A percentile compares a stretch with the other conserved stretches of the same genome.
Evolutionary conservation across 163 green algal species (phyloP).

Genomic region (Scenedesmus sp.): DNA sequence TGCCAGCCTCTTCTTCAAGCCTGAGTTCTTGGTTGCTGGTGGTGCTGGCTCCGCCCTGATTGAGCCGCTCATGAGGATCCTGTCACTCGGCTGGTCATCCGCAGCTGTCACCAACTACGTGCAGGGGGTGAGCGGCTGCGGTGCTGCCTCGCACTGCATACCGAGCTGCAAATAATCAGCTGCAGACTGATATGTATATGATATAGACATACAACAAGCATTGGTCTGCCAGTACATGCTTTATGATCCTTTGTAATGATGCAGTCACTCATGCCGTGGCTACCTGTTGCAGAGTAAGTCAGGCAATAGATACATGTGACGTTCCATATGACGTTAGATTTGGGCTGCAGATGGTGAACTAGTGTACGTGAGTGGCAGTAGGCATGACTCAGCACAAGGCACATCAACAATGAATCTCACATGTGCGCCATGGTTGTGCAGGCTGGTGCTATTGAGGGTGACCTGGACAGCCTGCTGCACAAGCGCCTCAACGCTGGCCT

Average conservation of each 20-base stretch:
- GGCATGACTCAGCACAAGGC: no score
- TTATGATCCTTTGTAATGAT: no score
- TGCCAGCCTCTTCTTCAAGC: slow-evolving; percentile 20
- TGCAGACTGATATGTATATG: no score
- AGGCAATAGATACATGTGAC: no score
- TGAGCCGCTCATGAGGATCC: slow-evolving; percentile 28
- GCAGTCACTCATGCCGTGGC: no score
- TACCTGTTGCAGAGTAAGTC: no score
- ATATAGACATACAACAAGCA: no score
- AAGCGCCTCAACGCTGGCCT: slow-evolving; percentile 36
- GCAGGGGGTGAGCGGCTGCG: slow-evolving; percentile 24
- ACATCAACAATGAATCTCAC: no score
- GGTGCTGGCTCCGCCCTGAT: slow-evolving; percentile 4
- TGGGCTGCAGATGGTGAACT: no score
- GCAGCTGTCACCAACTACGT: slow-evolving; percentile 45
- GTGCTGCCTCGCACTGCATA: background rate
- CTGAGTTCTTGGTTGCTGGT: slow-evolving; percentile 16
- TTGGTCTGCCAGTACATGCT: no score
- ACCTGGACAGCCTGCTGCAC: slow-evolving; percentile 6
- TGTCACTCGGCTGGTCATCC: slow-evolving; percentile 35
- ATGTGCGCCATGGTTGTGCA: background rate
- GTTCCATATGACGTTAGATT: no score
- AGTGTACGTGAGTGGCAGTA: no score
- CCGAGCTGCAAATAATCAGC: background rate
- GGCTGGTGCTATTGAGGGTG: background rate